Base-by-base conservation (phyloP, 140 eudicot species). In the Ambrosia hybrid region DNA sequence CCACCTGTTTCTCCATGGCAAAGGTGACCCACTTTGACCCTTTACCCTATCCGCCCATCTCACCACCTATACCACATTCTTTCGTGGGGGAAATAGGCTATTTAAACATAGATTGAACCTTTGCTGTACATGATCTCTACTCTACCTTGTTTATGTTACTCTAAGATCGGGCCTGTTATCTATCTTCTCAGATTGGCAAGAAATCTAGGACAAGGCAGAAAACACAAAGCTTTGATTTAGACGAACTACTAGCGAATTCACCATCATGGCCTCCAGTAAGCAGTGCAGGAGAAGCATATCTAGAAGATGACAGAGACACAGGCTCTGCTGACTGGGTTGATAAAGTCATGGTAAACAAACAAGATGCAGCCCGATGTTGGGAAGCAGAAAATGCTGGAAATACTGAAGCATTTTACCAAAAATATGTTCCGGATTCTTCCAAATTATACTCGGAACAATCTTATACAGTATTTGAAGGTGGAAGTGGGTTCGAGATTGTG, bases 281-380 rank as follows among this genome's bases (percentile, higher is more conserved):
- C 85, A 83, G 83, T 73, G 90, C 87, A 39, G 74, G 83, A 16
- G 90, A 83, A 65, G 82, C 67, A 21, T 78, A 62, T 46, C 72
- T 64, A n/a, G 96, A 86, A 56, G 99, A 91, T 4, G 97, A 88
- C 56, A 85, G 72, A 74, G 97, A 92, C 5, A 78, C 56, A 51
- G 76, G 78, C 53, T 76, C 99, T 2, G 97, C 87, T 52, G 94
- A 86, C 63, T 94, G 99, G 99, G 95, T 94, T 61, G 99, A 95
- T 84, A 95, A 95, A 79, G 95, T 88, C 36, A 88, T 95, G 99
- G 97, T 95, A 65, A 95, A 95, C 88, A 91, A 83, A 73, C 96
- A 83, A 91, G 99, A 86, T 48, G 79, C 92, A 14, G 76, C 81
- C 14, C 78, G 85, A 69, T 71, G 83, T 49, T 85, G 95, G 98